These are phyloP conservation scores for Dalbergia oliveri DNA, from an alignment of 306 rosid species.

Conservation along the genomic window DNA sequence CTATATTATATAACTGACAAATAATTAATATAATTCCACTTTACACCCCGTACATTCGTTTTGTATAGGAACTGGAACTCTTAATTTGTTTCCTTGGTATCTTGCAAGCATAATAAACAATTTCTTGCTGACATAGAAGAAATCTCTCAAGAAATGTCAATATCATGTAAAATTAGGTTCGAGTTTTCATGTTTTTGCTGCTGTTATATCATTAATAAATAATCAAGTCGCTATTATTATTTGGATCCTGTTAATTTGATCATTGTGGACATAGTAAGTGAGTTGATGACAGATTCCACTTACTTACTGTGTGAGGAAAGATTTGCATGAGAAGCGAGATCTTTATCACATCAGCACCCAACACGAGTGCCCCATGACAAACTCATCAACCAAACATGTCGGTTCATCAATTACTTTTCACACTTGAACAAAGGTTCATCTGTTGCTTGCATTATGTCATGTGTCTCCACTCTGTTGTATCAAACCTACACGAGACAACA, in stretches of 20 bases:
- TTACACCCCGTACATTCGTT: background rate
- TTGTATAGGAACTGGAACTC: background rate
- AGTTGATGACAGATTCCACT: background rate
- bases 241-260: background rate
- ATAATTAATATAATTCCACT: background rate
- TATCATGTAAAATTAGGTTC: background rate
- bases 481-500: too few relatives aligned
- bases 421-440: background rate
- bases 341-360: slow-evolving; percentile 35
- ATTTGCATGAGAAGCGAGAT: slow-evolving; percentile 13
- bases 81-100: background rate
- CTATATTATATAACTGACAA: background rate
- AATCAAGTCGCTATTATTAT: background rate
- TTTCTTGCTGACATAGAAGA: too few relatives aligned
- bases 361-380: slow-evolving; percentile 26
- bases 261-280: background rate
- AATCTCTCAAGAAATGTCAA: background rate
- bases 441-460: slow-evolving; percentile 29
- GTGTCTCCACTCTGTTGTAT: background rate
- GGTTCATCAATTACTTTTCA: slow-evolving; percentile 8
- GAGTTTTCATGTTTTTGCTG: background rate
- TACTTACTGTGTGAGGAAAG: background rate
- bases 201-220: background rate
- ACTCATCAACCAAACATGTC: slow-evolving; percentile 38
- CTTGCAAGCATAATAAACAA: too few relatives aligned